A percentile compares a stretch with the other conserved stretches of the same genome.
phyloP scores from a whole-genome alignment of 108 stramenopile genomes.

The Pseudonitzschia pungens region DNA sequence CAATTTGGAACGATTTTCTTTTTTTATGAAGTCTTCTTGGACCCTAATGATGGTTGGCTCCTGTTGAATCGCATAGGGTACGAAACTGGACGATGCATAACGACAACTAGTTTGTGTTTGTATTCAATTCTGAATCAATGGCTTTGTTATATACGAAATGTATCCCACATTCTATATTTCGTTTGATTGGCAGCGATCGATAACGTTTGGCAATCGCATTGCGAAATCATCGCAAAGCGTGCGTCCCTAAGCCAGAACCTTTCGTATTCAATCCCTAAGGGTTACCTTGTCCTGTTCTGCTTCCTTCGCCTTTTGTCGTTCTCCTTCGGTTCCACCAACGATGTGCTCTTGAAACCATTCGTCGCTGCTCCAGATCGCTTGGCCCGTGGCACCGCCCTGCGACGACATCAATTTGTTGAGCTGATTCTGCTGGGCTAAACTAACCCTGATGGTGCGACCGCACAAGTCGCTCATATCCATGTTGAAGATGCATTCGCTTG shows the following conservation, averaged over 20 bases:
- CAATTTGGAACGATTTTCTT: too few species aligned
- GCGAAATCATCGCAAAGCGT: too few species aligned
- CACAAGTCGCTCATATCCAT: constrained; percentile 93
- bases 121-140: too few species aligned
- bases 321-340: constrained; percentile 13
- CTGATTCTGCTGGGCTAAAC: constrained; percentile 79
- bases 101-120: too few species aligned
- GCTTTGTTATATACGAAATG: too few species aligned
- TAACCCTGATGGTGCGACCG: constrained; percentile 82
- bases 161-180: too few species aligned
- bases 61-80: too few species aligned
- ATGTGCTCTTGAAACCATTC: constrained; percentile 64
- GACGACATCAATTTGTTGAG: constrained; percentile 50
- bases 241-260: neutral
- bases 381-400: constrained; percentile 36
- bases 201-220: too few species aligned
- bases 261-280: neutral
- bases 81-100: too few species aligned
- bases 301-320: constrained; percentile 18
- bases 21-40: too few species aligned
- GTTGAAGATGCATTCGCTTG: constrained; percentile 92
- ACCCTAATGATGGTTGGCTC: too few species aligned
- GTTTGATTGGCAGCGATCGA: too few species aligned
- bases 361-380: constrained; percentile 87
- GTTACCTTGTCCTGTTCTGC: constrained; percentile 12